These are phyloP conservation scores for Thozetella sp. DNA, from an alignment of 495 filamentous ascomycete species.

Conservation along the genomic window DNA sequence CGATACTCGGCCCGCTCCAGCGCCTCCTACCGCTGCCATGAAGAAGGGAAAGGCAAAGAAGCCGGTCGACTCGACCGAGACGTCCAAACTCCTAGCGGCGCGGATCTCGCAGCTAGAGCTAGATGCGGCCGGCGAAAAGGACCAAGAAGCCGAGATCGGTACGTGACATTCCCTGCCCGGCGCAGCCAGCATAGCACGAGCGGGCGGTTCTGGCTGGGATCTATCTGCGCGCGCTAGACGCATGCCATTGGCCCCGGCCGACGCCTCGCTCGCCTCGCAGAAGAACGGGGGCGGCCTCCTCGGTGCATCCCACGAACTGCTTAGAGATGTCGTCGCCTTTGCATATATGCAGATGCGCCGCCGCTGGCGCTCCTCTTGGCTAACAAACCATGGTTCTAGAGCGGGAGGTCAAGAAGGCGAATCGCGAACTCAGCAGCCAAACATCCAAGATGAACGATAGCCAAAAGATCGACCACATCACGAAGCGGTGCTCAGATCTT, in stretches of 20 bases:
- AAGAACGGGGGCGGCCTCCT: too few species aligned
- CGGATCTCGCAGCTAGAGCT: conserved; percentile 95
- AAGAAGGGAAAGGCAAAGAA: conserved; percentile 77
- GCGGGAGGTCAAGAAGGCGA: conserved; percentile 85
- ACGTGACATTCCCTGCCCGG: conserved; percentile 46
- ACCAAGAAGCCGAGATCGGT: conserved; percentile 97
- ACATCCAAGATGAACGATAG: conserved; percentile 76
- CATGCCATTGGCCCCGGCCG: too few species aligned
- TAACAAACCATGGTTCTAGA: conserved; percentile 35
- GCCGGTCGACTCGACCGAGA: conserved; percentile 77
- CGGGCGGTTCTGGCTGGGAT: too few species aligned
- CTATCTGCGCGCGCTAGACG: too few species aligned
- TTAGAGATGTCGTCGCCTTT: too few species aligned
- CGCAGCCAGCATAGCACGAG: not conserved
- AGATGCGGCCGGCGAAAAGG: conserved; percentile 89
- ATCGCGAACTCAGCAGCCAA: conserved; percentile 80
- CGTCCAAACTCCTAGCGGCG: conserved; percentile 85
- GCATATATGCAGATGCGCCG: too few species aligned
- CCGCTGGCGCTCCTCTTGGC: too few species aligned
- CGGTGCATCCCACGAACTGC: too few species aligned
- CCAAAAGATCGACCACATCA: conserved; percentile 79
- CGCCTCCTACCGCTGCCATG: conserved; percentile 35
- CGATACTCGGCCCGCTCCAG: conserved; percentile 41
- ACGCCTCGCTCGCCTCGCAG: too few species aligned
- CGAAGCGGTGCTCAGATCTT: conserved; percentile 89